These are phyloP conservation scores for Paraphaeosphaeria sporulosa DNA, from an alignment of 2,329 filamentous ascomycete species.

Conservation along the genomic window DNA sequence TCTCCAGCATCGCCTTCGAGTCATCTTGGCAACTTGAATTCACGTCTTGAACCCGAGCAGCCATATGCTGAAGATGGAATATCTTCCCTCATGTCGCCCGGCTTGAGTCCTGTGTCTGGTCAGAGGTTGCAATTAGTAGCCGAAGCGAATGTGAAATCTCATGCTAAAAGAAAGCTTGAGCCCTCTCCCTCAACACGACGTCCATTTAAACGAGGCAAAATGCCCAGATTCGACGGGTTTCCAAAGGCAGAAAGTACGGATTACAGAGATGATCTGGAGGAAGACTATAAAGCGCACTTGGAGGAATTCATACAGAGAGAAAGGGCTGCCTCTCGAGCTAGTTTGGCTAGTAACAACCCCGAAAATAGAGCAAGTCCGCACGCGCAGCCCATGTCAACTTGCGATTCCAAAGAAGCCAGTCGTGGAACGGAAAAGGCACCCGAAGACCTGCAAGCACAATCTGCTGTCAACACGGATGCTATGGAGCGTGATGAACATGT, in stretches of 20 bases:
- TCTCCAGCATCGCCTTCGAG: neutral
- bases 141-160: neutral
- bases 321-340: conserved; percentile 1
- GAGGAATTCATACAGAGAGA: conserved; percentile 23
- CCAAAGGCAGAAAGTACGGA: conserved; percentile 7
- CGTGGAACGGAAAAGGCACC: no score
- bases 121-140: neutral
- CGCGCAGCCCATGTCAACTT: neutral
- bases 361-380: neutral
- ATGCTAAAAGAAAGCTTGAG: conserved; percentile 34
- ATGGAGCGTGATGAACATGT: neutral
- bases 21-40: neutral
- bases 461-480: neutral
- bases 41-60: neutral
- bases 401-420: neutral
- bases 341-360: neutral
- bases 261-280: conserved; percentile 12
- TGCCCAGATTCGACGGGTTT: conserved; percentile 31
- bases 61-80: neutral
- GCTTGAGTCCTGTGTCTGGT: neutral
- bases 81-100: neutral
- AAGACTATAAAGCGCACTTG: conserved; percentile 24
- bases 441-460: neutral
- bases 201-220: conserved; percentile 30
- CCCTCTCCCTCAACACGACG: conserved; percentile 28